Evolutionary conservation across 495 filamentous ascomycete genomes (phyloP), one percentile per base, ranked within the genome.

Genomic region (Penicillium arizonense): DNA sequence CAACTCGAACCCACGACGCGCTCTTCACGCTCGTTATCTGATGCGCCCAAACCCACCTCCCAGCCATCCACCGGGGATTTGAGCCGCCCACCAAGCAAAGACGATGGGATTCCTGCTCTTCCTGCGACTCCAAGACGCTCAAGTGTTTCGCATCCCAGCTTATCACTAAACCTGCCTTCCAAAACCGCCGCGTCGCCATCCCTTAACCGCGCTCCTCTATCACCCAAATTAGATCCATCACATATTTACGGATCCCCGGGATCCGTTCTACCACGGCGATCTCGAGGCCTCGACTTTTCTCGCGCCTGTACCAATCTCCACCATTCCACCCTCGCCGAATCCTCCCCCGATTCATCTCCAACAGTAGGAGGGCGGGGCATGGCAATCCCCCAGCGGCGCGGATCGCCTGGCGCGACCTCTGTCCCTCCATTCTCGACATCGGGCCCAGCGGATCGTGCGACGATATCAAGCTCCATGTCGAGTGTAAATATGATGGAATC

Each of bases 311-410:
- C 94, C 4, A 96, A 91, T 57, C 80, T 98, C 10, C 94, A 98
- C 73, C 95, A 97, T 69, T 97, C 94, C 20, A 97, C 88, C 3
- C 78, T 97, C 7, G 91, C 91, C 48, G 86, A 91, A 58, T 87
- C 89, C 0, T 94, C 89, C n/a, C 94, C 95, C 11, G 92, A 96
- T 64, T 95, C 91, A 4, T 96, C 91, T 0, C 95, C 95, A 0
- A 91, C 83, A n/a, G 86, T 95, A 37, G 79, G 79, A 37, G 87
- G 88, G 26, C 81, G 88, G 21, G 87, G 85, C 7, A 86, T 96
- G 78, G 85, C 81, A 55, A 93, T 96, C 35, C 91, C 90, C 3
- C 70, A 72, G 14, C 74, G 83, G 40, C 82, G 80, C 52, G 74
- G 77, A 9, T 80, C 78, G 16, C 72, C 65, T 9, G 71, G 70